phyloP scores from a whole-genome alignment of 2,329 filamentous ascomycete genomes.

The Beauveria varroae region DNA sequence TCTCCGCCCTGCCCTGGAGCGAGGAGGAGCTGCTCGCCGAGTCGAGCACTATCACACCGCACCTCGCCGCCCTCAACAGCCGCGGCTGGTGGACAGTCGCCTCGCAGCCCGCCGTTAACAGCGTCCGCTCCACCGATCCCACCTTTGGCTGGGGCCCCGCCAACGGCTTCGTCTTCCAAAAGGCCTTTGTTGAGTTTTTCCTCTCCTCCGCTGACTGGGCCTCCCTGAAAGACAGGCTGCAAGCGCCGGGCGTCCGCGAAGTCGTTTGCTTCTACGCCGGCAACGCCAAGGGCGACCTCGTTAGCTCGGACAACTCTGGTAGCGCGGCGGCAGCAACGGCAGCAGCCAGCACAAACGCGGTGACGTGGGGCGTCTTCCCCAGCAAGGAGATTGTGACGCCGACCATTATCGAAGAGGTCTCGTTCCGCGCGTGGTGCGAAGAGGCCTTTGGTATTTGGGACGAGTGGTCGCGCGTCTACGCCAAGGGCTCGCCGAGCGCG shows the following conservation, averaged over 20 bases:
- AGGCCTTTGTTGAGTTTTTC: slow-evolving; percentile 97
- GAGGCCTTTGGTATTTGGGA: slow-evolving; percentile 94
- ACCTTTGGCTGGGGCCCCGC: slow-evolving; percentile 91
- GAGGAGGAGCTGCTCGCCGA: slow-evolving; percentile 83
- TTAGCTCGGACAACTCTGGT: slow-evolving; percentile 53
- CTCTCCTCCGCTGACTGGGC: slow-evolving; percentile 67
- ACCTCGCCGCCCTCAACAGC: slow-evolving; percentile 68
- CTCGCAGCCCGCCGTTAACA: slow-evolving; percentile 89
- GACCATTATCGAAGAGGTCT: slow-evolving; percentile 93
- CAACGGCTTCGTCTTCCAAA: slow-evolving; percentile 94
- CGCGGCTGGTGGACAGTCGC: slow-evolving; percentile 95
- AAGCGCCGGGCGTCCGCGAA: slow-evolving; percentile 49
- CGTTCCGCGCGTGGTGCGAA: slow-evolving; percentile 88
- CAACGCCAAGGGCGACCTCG: slow-evolving; percentile 70
- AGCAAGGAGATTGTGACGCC: slow-evolving; percentile 95
- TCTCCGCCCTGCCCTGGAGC: slow-evolving; percentile 84
- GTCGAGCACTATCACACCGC: slow-evolving; percentile 69
- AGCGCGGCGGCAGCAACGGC: slow-evolving; percentile 17
- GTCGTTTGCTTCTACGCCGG: slow-evolving; percentile 82
- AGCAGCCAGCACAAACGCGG: slow-evolving; percentile 71
- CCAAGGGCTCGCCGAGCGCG: slow-evolving; percentile 62
- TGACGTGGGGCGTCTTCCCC: slow-evolving; percentile 94
- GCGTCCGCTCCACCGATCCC: slow-evolving; percentile 64
- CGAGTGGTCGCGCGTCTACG: slow-evolving; percentile 88
- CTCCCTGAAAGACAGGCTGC: slow-evolving; percentile 55